phyloP scores from a whole-genome alignment of 805 yeast genomes.

The Candida verbasci region DNA sequence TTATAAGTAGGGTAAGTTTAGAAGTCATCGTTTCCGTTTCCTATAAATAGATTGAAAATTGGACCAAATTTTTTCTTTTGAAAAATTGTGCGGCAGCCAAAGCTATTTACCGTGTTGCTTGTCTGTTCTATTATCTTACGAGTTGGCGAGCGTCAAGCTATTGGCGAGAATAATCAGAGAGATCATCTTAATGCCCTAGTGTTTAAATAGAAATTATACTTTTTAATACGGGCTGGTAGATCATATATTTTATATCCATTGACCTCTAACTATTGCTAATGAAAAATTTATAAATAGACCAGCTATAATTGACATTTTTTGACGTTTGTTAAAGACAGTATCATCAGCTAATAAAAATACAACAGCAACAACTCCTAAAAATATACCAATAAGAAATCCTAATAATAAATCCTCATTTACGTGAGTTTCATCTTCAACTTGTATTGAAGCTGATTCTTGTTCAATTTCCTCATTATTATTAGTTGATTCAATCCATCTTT shows the following conservation, averaged over 20 bases:
- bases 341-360: conserved; percentile 60
- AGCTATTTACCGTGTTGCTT: conserved; percentile 50
- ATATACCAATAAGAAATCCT: conserved; percentile 71
- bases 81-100: conserved; percentile 51
- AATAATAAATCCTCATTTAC: conserved; percentile 62
- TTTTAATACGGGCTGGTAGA: conserved; percentile 45
- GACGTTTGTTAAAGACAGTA: conserved; percentile 53
- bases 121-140: conserved; percentile 44
- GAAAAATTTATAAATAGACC: conserved; percentile 68
- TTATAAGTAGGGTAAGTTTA: too few relatives aligned
- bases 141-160: conserved; percentile 49
- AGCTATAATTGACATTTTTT: conserved; percentile 65
- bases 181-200: conserved; percentile 48
- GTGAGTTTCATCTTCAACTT: conserved; percentile 21
- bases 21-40: too few relatives aligned
- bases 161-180: conserved; percentile 39
- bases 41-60: too few relatives aligned
- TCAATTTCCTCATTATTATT: conserved; percentile 48
- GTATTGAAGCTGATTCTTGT: conserved; percentile 8
- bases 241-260: conserved; percentile 41
- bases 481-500: conserved; percentile 82
- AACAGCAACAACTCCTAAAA: conserved; percentile 64
- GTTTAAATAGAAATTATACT: conserved; percentile 17
- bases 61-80: conserved; percentile 15
- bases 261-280: conserved; percentile 55